Evolutionary conservation across 768 basidiomycete genomes (phyloP).

Genomic region (Macrolepiota albuminosa): DNA sequence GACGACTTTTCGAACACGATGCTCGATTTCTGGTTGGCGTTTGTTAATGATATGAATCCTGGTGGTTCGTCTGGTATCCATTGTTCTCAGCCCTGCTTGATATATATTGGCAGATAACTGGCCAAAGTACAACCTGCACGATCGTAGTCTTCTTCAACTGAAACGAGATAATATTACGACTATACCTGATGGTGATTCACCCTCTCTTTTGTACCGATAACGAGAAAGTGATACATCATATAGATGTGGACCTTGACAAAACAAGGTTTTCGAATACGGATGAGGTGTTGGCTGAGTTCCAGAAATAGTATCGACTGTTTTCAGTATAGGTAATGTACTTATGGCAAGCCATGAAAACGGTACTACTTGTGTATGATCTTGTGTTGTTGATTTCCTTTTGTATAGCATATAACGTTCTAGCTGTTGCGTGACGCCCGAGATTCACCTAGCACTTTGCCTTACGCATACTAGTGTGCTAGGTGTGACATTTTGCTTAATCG

Average conservation of each 20-base stretch:
- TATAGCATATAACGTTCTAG: no score
- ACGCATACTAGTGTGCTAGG: no score
- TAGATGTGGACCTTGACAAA: conserved; percentile 24
- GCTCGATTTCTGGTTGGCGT: conserved; percentile 52
- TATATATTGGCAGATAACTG: conserved; percentile 31
- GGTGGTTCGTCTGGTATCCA: conserved; percentile 34
- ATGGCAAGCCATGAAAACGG: no score
- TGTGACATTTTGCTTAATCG: no score
- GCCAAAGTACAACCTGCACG: conserved; percentile 35
- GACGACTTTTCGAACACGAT: conserved; percentile 40
- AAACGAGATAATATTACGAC: conserved; percentile 47
- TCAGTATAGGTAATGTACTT: no score
- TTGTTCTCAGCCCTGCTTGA: background rate
- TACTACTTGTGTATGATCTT: no score
- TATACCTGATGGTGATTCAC: conserved; percentile 39
- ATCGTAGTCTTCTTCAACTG: conserved; percentile 42
- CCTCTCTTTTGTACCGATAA: background rate
- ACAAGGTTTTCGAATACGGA: conserved; percentile 39
- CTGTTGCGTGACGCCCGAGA: no score
- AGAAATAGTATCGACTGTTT: conserved; percentile 29
- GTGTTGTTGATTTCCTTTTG: no score
- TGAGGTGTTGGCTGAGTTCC: conserved; percentile 37
- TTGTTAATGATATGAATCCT: conserved; percentile 51
- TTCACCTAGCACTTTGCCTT: no score
- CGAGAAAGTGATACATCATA: background rate